Evolutionary conservation across 768 basidiomycete species (phyloP).

Genomic region (Collybia sp.): DNA sequence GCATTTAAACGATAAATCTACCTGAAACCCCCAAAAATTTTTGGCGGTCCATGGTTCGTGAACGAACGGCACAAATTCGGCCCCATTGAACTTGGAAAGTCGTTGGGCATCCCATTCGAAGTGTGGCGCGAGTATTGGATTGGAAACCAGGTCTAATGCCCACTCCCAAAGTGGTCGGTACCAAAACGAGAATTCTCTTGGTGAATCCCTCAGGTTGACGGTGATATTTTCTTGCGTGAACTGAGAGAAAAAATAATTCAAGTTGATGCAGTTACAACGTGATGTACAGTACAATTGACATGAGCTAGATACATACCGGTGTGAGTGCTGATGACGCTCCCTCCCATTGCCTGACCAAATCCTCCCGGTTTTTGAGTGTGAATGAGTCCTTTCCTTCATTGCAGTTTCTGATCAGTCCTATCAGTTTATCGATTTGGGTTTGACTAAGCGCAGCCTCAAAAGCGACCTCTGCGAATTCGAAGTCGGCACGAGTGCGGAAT

Average conservation of each 20-base stretch:
- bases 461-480: constrained; percentile 22
- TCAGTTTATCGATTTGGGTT: constrained; percentile 9
- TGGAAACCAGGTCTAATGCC: constrained; percentile 16
- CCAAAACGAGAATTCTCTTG: constrained; percentile 11
- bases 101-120: constrained; percentile 28
- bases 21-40: constrained; percentile 28
- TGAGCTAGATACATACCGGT: too few species aligned
- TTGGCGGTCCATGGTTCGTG: constrained; percentile 29
- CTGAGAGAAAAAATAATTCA: constrained; percentile 3
- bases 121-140: constrained; percentile 14
- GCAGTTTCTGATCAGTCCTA: constrained; percentile 13
- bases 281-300: too few species aligned
- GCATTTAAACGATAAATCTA: constrained; percentile 8
- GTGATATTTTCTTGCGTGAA: neutral
- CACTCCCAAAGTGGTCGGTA: constrained; percentile 22
- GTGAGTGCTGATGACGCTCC: too few species aligned
- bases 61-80: constrained; percentile 16
- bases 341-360: constrained; percentile 16
- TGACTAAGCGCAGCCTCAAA: constrained; percentile 15
- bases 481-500: constrained; percentile 20
- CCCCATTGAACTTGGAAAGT: constrained; percentile 21
- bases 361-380: constrained; percentile 10
- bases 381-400: constrained; percentile 7
- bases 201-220: neutral
- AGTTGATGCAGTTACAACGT: too few species aligned